These are phyloP conservation scores for Murraya koenigii DNA, from an alignment of 345 rosid species.

Conservation along the genomic window DNA sequence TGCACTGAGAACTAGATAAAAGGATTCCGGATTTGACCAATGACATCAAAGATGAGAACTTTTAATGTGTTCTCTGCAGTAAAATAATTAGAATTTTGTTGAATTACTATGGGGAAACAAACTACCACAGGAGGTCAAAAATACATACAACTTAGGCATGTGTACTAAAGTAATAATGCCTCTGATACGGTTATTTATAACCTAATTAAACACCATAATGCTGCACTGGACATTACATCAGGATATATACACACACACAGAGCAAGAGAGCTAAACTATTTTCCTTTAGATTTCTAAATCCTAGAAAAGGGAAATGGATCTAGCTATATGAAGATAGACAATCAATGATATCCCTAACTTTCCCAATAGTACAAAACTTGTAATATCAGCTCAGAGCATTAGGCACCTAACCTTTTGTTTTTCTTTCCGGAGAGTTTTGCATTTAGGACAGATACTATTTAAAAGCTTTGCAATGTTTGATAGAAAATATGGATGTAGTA, in stretches of 20 bases:
- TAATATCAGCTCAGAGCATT: constrained; percentile 14
- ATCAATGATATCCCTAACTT: not conserved
- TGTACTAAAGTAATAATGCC: not conserved
- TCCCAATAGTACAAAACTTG: not conserved
- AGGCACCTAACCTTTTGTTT: constrained; percentile 49
- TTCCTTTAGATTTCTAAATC: not conserved
- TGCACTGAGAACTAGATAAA: not conserved
- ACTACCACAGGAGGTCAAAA: not conserved
- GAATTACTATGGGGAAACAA: not conserved
- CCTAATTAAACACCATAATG: not conserved
- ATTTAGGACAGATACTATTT: constrained; percentile 81
- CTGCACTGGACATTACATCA: not conserved
- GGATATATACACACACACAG: not conserved
- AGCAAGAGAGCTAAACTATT: not conserved
- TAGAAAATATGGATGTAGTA: constrained; percentile 69
- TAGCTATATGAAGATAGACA: not conserved
- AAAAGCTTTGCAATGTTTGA: constrained; percentile 63
- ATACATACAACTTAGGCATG: not conserved
- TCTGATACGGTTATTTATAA: not conserved
- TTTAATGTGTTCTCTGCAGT: not conserved
- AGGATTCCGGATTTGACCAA: not conserved
- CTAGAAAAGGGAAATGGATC: constrained; percentile 1
- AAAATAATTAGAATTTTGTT: not conserved
- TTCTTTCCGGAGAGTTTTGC: constrained; percentile 68
- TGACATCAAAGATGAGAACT: not conserved